Evolutionary conservation across 2,329 filamentous ascomycete genomes (phyloP), one percentile per base, ranked within the genome.

Genomic region (Hypoxylon sp.): DNA sequence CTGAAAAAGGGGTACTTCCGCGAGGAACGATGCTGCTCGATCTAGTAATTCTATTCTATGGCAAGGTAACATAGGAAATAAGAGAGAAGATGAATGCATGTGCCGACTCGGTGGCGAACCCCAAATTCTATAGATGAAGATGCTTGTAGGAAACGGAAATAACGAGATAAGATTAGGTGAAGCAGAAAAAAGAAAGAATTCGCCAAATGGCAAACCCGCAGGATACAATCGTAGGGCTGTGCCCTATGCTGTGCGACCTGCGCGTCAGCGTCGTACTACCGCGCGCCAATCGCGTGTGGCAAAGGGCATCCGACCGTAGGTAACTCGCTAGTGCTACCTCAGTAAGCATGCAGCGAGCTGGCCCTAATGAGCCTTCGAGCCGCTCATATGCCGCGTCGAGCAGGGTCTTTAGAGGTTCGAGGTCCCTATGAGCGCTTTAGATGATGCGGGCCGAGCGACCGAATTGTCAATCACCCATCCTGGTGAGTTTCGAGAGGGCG

Each of bases 21-120:
- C 39, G 67, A 67, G 67, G 63, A 69, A 69, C 64, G 60, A 63
- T 64, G 61, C 39, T 50, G 23, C 52, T 61, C 4, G 52, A 62
- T 67, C 63, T 67, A 69, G 63, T 61, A 68, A 67, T 47, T 69
- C 59, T 66, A 67, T 61, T 56, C 53, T 48, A 68, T 63, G 8
- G 47, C 45, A 58, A 23, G 55, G 7, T 2, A 30, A 30, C n/a
- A 52, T 37, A 16, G 47, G 19, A 23, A 14, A 48, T 43, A 46
- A 12, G 16, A 5, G 21, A 48, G 39, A 27, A 52, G 25, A 58
- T n/a, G 29, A 48, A 50, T 51, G 29, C 47, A 41, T 60, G 41
- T 14, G 47, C 37, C 32, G 57, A 30, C 41, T 50, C 30, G 37
- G 51, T 48, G 46, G 51, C 19, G 56, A 53, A 43, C 57, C 48